These are phyloP conservation scores for Blastobotrys serpentis DNA, from an alignment of 1,139 yeast genomes.

Conservation along the genomic window DNA sequence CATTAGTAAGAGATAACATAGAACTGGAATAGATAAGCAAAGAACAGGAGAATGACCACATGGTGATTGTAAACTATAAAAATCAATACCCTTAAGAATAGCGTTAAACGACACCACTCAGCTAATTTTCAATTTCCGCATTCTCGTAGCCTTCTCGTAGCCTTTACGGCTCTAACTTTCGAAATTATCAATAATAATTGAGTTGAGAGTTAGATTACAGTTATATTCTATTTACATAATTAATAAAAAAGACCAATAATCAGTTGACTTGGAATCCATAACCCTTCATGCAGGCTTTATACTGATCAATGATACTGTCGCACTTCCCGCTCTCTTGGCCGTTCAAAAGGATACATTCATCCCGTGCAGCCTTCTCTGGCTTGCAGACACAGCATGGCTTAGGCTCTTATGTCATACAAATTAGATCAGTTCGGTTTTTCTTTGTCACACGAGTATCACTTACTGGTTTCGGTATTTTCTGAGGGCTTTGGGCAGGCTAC, in stretches of 20 bases:
- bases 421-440: not conserved
- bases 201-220: not conserved
- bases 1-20: too few relatives aligned
- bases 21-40: too few relatives aligned
- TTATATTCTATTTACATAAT: not conserved
- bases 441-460: not conserved
- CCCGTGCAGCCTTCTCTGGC: slow-evolving; percentile 78
- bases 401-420: slow-evolving; percentile 49
- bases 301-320: slow-evolving; percentile 62
- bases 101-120: too few relatives aligned
- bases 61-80: too few relatives aligned
- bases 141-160: too few relatives aligned
- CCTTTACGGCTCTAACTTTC: too few relatives aligned
- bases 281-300: slow-evolving; percentile 88
- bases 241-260: not conserved
- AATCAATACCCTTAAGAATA: too few relatives aligned
- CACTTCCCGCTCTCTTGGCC: slow-evolving; percentile 88
- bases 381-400: slow-evolving; percentile 97
- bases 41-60: too few relatives aligned
- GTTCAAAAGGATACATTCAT: slow-evolving; percentile 77
- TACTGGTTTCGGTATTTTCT: slow-evolving; percentile 2
- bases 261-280: slow-evolving; percentile 64
- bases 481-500: not conserved
- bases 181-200: too few relatives aligned
- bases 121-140: too few relatives aligned